Base-by-base conservation (phyloP, 2,329 filamentous ascomycete species). In the Helotiales sp. region DNA sequence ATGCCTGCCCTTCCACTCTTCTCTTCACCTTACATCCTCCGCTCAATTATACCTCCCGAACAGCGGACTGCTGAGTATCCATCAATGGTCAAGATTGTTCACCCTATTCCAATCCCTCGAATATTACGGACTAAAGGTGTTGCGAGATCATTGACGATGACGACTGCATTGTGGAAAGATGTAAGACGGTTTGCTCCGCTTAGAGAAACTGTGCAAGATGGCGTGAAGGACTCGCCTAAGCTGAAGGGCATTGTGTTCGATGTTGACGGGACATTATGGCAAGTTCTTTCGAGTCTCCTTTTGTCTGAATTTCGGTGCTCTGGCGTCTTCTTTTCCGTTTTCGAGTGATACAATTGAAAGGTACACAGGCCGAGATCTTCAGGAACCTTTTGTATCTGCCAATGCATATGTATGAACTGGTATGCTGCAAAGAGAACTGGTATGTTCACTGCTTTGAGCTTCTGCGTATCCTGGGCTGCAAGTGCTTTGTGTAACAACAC, bases 181-280 rank as follows among this genome's bases (percentile, higher is more conserved):
- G 62, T 65, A 15, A 63, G 76, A 63, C 77, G 77, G 30, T 88
- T 88, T 66, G 81, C 83, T 42, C 84, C 85, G 10, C 71, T 88
- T 49, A 77, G 74, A 57, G 68, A 72, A 19, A 73, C 72, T 6
- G 40, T 2, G 9, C 42, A 55, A 17, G 40, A 48, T 13, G 64
- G 67, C 9, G 61, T 60, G 10, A 63, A 73, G 5, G 66, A 71
- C 8, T 36, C 55, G 22, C 81, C 81, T 1, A 76, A 70, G 56
- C 73, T 89, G 27, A 78, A 78, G 59, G 86, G 86, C 3, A 75
- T 88, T 1, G 80, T 98, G 13, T 98, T 98, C 74, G 93, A 99
- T 75, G 90, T 99, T 62, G 93, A 99, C 73, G 93, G 93, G 3
- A 99, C 93, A 24, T 75, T 98, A 59, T 97, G 89, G 93, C 96